Evolutionary conservation across 2,329 filamentous ascomycete species (phyloP), one percentile per base, ranked within the genome.

Genomic region (Exophiala bonariae): DNA sequence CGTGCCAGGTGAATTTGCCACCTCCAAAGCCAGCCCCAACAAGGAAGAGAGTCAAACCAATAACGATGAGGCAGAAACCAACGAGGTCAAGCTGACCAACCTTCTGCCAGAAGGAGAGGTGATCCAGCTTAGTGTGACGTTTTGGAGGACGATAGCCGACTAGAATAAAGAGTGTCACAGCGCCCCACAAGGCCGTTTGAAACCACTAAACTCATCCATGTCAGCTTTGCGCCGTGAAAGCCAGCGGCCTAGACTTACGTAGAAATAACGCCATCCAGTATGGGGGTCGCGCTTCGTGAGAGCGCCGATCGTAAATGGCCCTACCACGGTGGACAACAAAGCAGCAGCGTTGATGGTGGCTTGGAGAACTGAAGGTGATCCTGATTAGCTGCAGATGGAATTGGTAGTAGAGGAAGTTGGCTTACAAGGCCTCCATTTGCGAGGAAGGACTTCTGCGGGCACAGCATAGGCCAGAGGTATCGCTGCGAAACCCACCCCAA

Each of bases 341-440:
- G 26, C 43, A 16, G 37, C 35, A 28, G 47, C 22, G 23, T 50
- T 50, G 42, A 41, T 17, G 11, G 2, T 6, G 16, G 35, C 43
- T 31, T 50, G 43, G 3, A 35, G 36, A 13, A 47, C 47, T 50
- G 18, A 11, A 3, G 3, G 35, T 14, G 4, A 18, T 14, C 10
- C 14, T 10, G 11, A 17, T 11, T 23, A 32, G 30, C 11, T n/a
- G n/a, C n/a, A n/a, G n/a, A n/a, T n/a, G n/a, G n/a, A n/a, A n/a
- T n/a, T n/a, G n/a, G n/a, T n/a, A n/a, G n/a, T n/a, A n/a, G n/a
- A n/a, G n/a, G n/a, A n/a, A n/a, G n/a, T n/a, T n/a, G 9, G 40
- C 47, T 40, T 47, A 53, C 50, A 28, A 14, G 50, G 47, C 37
- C 50, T 33, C 50, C 50, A 53, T 43, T 19, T 49, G 10, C 50